These are phyloP conservation scores for Rhododendron ovatum DNA, from an alignment of 148 eudicot genomes.

Conservation along the genomic window DNA sequence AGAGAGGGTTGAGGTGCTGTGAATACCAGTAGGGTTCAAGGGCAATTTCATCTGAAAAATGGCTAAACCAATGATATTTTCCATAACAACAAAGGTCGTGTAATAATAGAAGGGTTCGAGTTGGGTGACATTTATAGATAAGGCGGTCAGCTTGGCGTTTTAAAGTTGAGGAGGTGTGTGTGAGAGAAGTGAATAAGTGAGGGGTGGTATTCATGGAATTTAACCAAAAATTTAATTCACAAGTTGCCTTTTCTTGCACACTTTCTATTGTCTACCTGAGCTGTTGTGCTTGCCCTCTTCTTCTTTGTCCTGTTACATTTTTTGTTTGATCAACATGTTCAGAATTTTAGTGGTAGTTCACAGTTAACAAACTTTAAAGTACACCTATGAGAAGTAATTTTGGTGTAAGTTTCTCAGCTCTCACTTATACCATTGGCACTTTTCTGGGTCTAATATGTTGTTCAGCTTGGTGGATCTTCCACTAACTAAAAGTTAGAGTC, in stretches of 20 bases:
- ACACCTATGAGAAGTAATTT: neutral
- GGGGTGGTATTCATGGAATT: too few species aligned
- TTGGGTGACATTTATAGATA: too few species aligned
- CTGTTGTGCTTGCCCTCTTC: neutral
- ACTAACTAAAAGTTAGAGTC: neutral
- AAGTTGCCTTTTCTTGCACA: neutral
- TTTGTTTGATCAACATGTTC: neutral
- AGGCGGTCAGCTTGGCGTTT: too few species aligned
- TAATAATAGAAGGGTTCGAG: too few species aligned
- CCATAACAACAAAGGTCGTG: too few species aligned
- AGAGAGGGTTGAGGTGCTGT: too few species aligned
- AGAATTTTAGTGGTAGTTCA: neutral
- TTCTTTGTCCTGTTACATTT: neutral
- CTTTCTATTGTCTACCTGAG: neutral
- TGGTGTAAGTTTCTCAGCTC: neutral
- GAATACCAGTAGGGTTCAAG: too few species aligned
- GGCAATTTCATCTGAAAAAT: too few species aligned
- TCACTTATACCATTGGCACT: neutral
- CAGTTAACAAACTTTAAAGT: neutral
- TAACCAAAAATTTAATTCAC: too few species aligned
- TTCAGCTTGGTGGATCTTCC: neutral
- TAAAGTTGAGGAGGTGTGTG: too few species aligned
- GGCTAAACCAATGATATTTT: too few species aligned
- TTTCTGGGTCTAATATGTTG: neutral
- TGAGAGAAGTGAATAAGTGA: too few species aligned